Evolutionary conservation across 352 stramenopile genomes (phyloP), one percentile per base, ranked within the genome.

Genomic region (Pythium scleroteichum): DNA sequence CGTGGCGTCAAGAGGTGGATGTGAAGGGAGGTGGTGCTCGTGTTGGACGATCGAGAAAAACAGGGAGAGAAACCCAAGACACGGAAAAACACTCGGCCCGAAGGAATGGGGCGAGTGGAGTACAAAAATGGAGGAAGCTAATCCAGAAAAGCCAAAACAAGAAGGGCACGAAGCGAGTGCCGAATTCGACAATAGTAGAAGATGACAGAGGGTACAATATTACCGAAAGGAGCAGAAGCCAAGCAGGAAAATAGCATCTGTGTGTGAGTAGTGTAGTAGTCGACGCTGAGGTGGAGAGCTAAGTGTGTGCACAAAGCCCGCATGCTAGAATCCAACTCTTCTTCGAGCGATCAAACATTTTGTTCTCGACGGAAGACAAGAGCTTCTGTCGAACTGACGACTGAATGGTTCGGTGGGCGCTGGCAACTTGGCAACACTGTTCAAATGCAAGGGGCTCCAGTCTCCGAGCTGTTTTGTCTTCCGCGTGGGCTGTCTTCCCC

Each of bases 241-340:
- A 45, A 26, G 53, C 39, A 48, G 50, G 19, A 23, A 24, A 32
- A 24, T 35, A 50, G 42, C 49, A n/a, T n/a, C 27, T 27, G 52
- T 53, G 19, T 66, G 52, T 59, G 49, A 39, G 45, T 62, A 63
- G 53, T 51, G 51, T 58, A 45, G 19, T 44, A 35, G 29, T 35
- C 91, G 26, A 59, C 91, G 26, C 71, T 91, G 29, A 35, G 29
- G 29, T 35, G 29, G 29, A 35, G 29, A 10, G 29, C 29, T 35
- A 35, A 35, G 5, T 35, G 29, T 35, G 29, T 10, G 29, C 10
- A 10, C 10, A 10, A 10, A 35, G 29, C 29, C 10, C 29, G 10
- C 29, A 35, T 10, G 29, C 29, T 10, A 10, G 10, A 35, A 35
- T 35, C 29, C 29, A 35, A 10, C 10, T 35, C 10, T 10, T 35